Evolutionary conservation across 345 rosid species (phyloP).

Genomic region (Atalantia buxifolia): DNA sequence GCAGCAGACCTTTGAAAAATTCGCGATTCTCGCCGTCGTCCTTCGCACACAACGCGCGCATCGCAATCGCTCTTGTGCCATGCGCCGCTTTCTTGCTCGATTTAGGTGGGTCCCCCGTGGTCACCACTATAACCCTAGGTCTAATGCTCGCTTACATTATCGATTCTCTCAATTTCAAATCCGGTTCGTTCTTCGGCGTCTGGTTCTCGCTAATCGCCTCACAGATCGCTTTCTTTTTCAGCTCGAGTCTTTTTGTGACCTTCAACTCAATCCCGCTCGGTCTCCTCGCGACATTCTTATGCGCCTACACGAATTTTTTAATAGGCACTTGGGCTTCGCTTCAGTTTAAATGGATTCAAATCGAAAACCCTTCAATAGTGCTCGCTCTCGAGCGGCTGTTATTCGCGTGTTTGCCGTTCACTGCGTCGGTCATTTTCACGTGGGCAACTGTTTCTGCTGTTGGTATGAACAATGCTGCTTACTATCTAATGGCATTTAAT

Average conservation of each 20-base stretch:
- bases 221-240: constrained; percentile 96
- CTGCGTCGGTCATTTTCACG: constrained; percentile 76
- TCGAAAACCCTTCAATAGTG: constrained; percentile 83
- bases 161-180: constrained; percentile 79
- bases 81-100: constrained; percentile 90
- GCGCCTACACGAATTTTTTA: constrained; percentile 70
- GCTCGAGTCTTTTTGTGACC: constrained; percentile 51
- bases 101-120: constrained; percentile 90
- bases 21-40: constrained; percentile 80
- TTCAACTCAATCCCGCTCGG: constrained; percentile 67
- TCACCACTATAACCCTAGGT: constrained; percentile 69
- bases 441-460: constrained; percentile 95
- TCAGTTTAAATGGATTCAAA: constrained; percentile 96
- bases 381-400: constrained; percentile 86
- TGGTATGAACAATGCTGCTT: constrained; percentile 85
- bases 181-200: constrained; percentile 78
- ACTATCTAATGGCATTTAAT: constrained; percentile 68
- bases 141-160: constrained; percentile 91
- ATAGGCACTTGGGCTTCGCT: constrained; percentile 94
- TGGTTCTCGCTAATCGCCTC: constrained; percentile 84
- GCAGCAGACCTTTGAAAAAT: constrained; percentile 41
- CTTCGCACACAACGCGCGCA: constrained; percentile 69
- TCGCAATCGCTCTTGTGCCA: constrained; percentile 79
- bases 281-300: constrained; percentile 66
- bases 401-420: constrained; percentile 79